A percentile compares a stretch with the other conserved stretches of the same genome.
Evolutionary conservation across 495 filamentous ascomycete genomes (phyloP).

Genomic region (Penicillium salamii): DNA sequence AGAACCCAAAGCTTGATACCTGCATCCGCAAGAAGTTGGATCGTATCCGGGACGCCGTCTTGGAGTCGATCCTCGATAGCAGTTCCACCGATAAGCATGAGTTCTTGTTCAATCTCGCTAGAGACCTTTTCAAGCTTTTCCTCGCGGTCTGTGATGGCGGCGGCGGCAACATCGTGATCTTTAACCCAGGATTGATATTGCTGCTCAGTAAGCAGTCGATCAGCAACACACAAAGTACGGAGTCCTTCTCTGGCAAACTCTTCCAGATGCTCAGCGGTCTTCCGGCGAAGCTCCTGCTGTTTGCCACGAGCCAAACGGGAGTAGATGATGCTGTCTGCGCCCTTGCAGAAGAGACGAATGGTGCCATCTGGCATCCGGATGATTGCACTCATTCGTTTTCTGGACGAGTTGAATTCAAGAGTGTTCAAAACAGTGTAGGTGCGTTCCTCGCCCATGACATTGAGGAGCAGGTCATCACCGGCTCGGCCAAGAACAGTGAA

Average conservation of each 20-base stretch:
- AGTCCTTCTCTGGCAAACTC: slow-evolving; percentile 95
- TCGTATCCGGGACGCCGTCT: slow-evolving; percentile 96
- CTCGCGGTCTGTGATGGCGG: slow-evolving; percentile 80
- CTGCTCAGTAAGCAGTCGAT: slow-evolving; percentile 75
- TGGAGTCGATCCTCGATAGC: slow-evolving; percentile 98
- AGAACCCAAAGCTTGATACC: slow-evolving; percentile 99
- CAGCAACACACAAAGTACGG: slow-evolving; percentile 92
- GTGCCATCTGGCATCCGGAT: slow-evolving; percentile 92
- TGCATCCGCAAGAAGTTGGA: slow-evolving; percentile 85
- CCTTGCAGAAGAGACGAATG: slow-evolving; percentile 95
- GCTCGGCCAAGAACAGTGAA: slow-evolving; percentile 89
- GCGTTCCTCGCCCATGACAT: slow-evolving; percentile 79
- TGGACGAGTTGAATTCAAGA: slow-evolving; percentile 94
- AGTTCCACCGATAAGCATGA: slow-evolving; percentile 89
- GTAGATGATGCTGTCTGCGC: slow-evolving; percentile 96
- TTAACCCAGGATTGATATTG: slow-evolving; percentile 85
- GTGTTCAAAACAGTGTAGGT: slow-evolving; percentile 89
- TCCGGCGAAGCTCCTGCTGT: slow-evolving; percentile 75
- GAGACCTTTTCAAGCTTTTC: slow-evolving; percentile 91
- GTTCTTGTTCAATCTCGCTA: slow-evolving; percentile 84
- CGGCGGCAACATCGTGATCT: slow-evolving; percentile 83
- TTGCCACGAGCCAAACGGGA: slow-evolving; percentile 82
- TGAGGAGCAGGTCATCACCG: slow-evolving; percentile 75
- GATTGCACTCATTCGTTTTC: slow-evolving; percentile 98
- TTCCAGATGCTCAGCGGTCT: slow-evolving; percentile 91